Conservation (phyloP, 108 stramenopile species). For the Skeletonema menzelii region DNA sequence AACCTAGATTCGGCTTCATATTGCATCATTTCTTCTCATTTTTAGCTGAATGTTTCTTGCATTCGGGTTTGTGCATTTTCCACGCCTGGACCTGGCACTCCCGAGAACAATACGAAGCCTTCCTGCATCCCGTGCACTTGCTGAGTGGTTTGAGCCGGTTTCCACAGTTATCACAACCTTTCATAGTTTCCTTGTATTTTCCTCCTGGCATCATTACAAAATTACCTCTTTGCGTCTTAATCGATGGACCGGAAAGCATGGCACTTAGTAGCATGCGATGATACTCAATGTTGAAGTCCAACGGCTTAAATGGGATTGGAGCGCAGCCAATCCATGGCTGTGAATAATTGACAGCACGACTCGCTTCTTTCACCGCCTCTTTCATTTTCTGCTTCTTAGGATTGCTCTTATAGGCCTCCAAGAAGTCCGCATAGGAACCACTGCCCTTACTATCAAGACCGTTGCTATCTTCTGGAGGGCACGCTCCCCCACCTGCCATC, state of each 20-base stretch:
- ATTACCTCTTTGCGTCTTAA: neutral
- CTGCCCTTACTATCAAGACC: slow-evolving; percentile 6
- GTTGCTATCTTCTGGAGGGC: slow-evolving; percentile 3
- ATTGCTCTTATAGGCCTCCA: slow-evolving; percentile 4
- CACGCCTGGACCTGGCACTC: neutral
- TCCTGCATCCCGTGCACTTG: neutral
- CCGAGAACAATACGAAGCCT: neutral
- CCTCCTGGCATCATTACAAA: neutral
- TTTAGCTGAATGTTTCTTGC: neutral
- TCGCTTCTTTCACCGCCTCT: slow-evolving; percentile 3
- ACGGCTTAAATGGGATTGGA: neutral
- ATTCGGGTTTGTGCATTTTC: neutral
- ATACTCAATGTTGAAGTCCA: slow-evolving; percentile 8
- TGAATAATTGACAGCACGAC: slow-evolving; percentile 1
- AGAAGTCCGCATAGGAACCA: slow-evolving; percentile 1
- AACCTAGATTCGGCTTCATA: neutral
- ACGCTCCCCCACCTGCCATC: slow-evolving; percentile 4
- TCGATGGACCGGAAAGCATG: neutral
- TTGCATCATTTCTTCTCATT: slow-evolving; percentile 3
- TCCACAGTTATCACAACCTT: neutral
- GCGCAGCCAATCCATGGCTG: slow-evolving; percentile 3
- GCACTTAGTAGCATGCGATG: neutral
- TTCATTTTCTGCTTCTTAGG: slow-evolving; percentile 5
- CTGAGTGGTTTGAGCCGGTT: neutral
- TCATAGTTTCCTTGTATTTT: neutral